phyloP scores from a whole-genome alignment of 2,329 filamentous ascomycete genomes.

The Colletotrichum endophyticum region DNA sequence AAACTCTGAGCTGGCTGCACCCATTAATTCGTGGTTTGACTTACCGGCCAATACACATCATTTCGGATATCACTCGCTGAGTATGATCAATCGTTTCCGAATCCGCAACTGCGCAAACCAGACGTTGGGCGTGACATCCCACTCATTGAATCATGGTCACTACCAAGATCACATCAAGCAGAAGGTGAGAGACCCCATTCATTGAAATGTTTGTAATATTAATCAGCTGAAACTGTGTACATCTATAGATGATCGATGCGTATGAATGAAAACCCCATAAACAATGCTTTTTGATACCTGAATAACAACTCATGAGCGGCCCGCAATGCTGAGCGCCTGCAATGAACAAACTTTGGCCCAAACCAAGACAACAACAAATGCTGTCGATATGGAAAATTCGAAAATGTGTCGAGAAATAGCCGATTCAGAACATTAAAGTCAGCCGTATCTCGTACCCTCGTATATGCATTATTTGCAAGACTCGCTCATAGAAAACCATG shows the following conservation, averaged over 20 bases:
- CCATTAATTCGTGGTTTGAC: not conserved
- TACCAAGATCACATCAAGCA: not conserved
- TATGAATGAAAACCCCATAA: not conserved
- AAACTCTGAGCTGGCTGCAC: not conserved
- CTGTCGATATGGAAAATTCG: not conserved
- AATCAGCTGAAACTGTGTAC: not conserved
- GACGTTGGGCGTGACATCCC: not conserved
- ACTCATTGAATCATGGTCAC: not conserved
- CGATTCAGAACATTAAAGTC: not conserved
- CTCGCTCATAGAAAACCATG: not conserved
- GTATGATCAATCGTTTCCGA: not conserved
- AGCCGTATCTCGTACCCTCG: not conserved
- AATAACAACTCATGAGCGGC: not conserved
- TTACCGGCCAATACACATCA: not conserved
- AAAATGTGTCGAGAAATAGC: not conserved
- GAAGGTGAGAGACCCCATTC: not conserved
- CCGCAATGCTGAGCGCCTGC: not conserved
- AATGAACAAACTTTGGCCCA: not conserved
- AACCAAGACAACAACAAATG: not conserved
- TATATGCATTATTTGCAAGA: not conserved
- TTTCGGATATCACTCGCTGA: not conserved
- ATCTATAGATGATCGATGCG: not conserved
- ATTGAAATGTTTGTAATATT: not conserved
- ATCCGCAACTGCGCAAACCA: not conserved
- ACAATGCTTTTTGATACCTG: not conserved